Evolutionary conservation across 371 early-diverging fungal genomes (phyloP).

Genomic region (Actinomortierella ambigua): DNA sequence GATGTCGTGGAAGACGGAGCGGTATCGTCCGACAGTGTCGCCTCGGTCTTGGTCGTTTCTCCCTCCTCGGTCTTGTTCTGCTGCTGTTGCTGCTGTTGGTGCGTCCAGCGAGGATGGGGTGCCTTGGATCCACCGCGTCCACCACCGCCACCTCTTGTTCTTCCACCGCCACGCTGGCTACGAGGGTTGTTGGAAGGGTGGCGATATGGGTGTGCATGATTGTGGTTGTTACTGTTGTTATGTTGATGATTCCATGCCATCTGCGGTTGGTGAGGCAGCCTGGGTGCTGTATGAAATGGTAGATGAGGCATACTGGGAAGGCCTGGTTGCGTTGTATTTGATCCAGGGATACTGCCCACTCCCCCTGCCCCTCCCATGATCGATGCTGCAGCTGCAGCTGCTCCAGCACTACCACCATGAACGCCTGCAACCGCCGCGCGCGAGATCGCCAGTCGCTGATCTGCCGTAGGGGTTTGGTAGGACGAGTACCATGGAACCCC

Average conservation of each 20-base stretch:
- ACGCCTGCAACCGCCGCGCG: conserved; percentile 14
- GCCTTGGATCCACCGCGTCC: conserved; percentile 1
- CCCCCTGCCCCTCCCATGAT: not conserved
- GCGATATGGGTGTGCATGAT: no score
- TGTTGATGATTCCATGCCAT: no score
- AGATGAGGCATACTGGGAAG: no score
- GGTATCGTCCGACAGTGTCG: not conserved
- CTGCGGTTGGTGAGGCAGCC: no score
- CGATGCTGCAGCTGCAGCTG: not conserved
- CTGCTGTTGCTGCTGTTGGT: conserved; percentile 5
- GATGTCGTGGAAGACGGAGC: not conserved
- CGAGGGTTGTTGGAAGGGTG: not conserved
- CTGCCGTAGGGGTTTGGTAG: conserved; percentile 20
- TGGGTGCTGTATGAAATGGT: no score
- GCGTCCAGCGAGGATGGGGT: not conserved
- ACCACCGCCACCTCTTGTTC: conserved; percentile 1
- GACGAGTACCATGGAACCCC: conserved; percentile 27
- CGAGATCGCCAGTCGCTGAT: conserved; percentile 26
- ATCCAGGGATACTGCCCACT: not conserved
- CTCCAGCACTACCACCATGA: not conserved
- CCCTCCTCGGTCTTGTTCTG: conserved; percentile 7
- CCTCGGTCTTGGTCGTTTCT: conserved; percentile 2
- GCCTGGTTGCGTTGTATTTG: not conserved
- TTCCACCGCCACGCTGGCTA: not conserved
- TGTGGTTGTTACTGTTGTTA: no score